Conservation (phyloP, 306 rosid genomes). For the Prunus mume region DNA sequence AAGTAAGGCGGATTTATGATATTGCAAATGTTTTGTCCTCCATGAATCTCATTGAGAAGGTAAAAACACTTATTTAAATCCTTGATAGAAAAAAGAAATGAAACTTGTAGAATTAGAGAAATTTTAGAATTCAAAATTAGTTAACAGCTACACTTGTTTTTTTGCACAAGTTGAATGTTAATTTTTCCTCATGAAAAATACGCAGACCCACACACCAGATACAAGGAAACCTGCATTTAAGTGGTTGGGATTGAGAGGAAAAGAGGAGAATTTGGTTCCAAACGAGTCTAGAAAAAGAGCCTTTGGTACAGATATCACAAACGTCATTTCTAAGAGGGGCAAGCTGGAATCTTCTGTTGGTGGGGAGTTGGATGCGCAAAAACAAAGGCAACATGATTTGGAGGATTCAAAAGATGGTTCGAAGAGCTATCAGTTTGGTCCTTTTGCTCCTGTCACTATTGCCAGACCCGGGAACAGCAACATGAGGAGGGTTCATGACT, state of each 20-base stretch:
- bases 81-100: background rate
- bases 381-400: constrained; percentile 21
- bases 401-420: constrained; percentile 37
- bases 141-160: background rate
- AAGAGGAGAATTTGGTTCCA: constrained; percentile 24
- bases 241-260: constrained; percentile 71
- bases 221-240: constrained; percentile 88
- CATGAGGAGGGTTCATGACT: constrained; percentile 45
- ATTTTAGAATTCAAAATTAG: background rate
- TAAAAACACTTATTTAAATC: constrained; percentile 15
- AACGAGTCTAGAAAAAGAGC: constrained; percentile 61
- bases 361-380: constrained; percentile 31
- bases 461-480: constrained; percentile 45
- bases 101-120: background rate
- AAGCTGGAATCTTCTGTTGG: constrained; percentile 33
- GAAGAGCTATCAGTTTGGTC: constrained; percentile 74
- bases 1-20: constrained; percentile 92
- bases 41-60: constrained; percentile 89
- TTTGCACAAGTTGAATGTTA: background rate
- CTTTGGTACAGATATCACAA: constrained; percentile 77
- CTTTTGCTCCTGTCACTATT: constrained; percentile 66
- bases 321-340: constrained; percentile 49
- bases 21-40: constrained; percentile 92
- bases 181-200: constrained; percentile 3
- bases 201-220: constrained; percentile 72